Percentiles rank a stretch among this genome's conserved stretches.
These are phyloP conservation scores for Camelina neglecta DNA, from an alignment of 345 rosid genomes.

Conservation along the genomic window DNA sequence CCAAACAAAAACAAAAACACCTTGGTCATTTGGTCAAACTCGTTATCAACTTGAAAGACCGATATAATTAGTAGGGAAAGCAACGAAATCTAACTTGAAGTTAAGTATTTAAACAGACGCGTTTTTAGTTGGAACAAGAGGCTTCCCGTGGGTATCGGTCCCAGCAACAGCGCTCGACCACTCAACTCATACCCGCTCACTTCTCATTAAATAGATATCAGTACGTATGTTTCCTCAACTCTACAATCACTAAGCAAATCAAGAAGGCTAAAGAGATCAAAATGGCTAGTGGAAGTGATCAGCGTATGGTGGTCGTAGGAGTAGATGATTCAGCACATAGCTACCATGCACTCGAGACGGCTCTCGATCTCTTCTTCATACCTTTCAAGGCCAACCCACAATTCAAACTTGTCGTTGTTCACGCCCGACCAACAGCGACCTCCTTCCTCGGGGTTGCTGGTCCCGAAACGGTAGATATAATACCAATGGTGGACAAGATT, in stretches of 20 bases:
- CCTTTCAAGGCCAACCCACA: conserved; percentile 44
- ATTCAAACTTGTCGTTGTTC: conserved; percentile 58
- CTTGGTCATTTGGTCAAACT: neutral
- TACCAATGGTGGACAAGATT: conserved; percentile 44
- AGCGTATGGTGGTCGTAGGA: conserved; percentile 55
- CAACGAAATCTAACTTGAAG: neutral
- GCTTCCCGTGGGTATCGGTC: conserved; percentile 3
- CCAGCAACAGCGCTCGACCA: conserved; percentile 1
- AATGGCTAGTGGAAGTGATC: conserved; percentile 39
- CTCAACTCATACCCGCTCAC: conserved; percentile 3
- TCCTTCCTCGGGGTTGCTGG: conserved; percentile 49
- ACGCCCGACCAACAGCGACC: conserved; percentile 52
- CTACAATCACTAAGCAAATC: conserved; percentile 10
- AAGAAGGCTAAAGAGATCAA: neutral
- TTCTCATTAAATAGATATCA: conserved; percentile 24
- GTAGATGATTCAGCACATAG: conserved; percentile 59
- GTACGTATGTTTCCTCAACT: neutral
- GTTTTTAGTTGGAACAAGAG: conserved; percentile 4
- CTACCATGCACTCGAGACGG: conserved; percentile 59
- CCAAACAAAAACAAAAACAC: neutral
- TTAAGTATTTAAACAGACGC: neutral
- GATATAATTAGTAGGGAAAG: neutral
- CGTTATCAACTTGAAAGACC: neutral
- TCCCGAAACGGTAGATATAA: conserved; percentile 43
- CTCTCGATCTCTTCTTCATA: conserved; percentile 57